Evolutionary conservation across 2,329 filamentous ascomycete species (phyloP).

Genomic region (Trematosphaeria pertusa): DNA sequence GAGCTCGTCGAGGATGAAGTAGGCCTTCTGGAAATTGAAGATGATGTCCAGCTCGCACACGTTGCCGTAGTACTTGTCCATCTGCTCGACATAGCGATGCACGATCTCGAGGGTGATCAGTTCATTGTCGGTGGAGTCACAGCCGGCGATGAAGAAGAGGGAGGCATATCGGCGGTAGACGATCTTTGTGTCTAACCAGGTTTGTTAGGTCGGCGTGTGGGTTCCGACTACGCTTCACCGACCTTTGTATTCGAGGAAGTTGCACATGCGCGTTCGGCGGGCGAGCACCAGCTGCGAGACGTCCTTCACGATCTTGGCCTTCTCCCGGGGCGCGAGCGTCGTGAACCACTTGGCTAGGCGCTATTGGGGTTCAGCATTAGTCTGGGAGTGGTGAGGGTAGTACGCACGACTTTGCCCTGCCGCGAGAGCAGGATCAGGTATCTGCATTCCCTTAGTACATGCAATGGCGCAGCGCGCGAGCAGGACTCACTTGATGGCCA

Average conservation of each 20-base stretch:
- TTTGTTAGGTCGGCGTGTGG: constrained; percentile 33
- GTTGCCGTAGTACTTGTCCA: constrained; percentile 99
- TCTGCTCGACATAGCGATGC: constrained; percentile 99
- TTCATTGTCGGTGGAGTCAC: constrained; percentile 96
- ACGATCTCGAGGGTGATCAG: constrained; percentile 98
- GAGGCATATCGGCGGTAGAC: constrained; percentile 99
- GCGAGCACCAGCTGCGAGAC: constrained; percentile 97
- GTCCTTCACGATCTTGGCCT: constrained; percentile 99
- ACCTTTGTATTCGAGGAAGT: constrained; percentile 99
- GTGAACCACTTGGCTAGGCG: constrained; percentile 99
- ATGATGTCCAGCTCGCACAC: constrained; percentile 99
- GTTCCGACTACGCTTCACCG: constrained; percentile 27
- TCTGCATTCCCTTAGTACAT: constrained; percentile 59
- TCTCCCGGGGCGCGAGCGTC: constrained; percentile 95
- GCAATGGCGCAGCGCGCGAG: constrained; percentile 6
- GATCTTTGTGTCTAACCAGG: constrained; percentile 84
- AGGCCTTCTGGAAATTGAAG: constrained; percentile 99
- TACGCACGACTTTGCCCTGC: constrained; percentile 96
- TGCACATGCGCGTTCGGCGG: constrained; percentile 97
- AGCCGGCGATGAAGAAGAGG: constrained; percentile 98
- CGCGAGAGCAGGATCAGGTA: constrained; percentile 97
- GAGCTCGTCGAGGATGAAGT: constrained; percentile 98
- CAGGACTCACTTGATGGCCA: constrained; percentile 63
- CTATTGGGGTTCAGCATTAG: constrained; percentile 59
- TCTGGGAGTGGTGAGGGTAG: constrained; percentile 41